Evolutionary conservation across 495 filamentous ascomycete species (phyloP).

Genomic region (Tuber borchii): DNA sequence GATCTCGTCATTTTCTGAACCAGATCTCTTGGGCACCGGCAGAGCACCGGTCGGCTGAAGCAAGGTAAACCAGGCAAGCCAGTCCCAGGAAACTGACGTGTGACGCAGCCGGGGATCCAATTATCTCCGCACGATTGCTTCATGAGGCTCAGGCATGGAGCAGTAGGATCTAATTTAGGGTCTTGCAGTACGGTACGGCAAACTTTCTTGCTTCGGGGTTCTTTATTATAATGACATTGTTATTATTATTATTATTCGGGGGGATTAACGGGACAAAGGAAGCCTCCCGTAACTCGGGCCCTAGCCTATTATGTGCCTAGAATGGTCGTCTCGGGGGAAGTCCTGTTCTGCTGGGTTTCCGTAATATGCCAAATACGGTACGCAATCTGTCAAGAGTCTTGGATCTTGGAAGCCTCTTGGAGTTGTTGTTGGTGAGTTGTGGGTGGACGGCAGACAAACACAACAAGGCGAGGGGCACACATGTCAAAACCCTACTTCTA

Average conservation of each 20-base stretch:
- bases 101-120: conserved; percentile 9
- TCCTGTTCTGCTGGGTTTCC: neutral
- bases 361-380: neutral
- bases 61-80: conserved; percentile 5
- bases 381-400: neutral
- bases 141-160: neutral
- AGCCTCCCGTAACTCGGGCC: neutral
- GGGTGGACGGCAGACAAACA: neutral
- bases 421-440: too few species aligned
- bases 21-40: neutral
- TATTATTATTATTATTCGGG: too few species aligned
- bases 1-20: neutral
- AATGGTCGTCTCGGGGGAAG: neutral
- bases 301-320: neutral
- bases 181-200: neutral
- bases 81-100: conserved; percentile 8
- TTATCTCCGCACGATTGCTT: neutral
- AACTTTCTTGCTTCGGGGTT: neutral
- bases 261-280: neutral
- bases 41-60: neutral
- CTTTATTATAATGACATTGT: too few species aligned
- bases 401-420: neutral
- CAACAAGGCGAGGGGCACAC: neutral
- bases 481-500: neutral
- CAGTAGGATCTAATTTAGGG: neutral